Conservation (phyloP, 2,329 filamentous ascomycete genomes). For the Talaromyces sp. region DNA sequence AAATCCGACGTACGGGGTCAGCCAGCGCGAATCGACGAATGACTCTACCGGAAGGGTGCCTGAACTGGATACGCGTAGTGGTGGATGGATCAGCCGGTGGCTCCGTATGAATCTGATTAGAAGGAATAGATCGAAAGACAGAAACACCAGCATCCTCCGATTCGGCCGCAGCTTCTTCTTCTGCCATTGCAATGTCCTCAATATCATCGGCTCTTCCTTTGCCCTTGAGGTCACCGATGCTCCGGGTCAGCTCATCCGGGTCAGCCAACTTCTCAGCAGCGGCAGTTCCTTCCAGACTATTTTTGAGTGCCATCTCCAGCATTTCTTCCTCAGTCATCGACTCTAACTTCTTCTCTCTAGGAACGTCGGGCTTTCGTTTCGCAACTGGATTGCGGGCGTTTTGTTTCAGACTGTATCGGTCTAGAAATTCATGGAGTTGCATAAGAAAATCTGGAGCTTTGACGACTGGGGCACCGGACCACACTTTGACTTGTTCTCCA, state of each 20-base stretch:
- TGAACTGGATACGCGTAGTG: slow-evolving; percentile 87
- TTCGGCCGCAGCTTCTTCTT: slow-evolving; percentile 30
- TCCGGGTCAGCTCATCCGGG: slow-evolving; percentile 81
- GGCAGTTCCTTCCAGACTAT: slow-evolving; percentile 64
- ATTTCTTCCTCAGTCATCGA: slow-evolving; percentile 97
- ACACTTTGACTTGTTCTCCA: slow-evolving; percentile 94
- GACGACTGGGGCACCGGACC: slow-evolving; percentile 79
- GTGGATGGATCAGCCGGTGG: slow-evolving; percentile 64
- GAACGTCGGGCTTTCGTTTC: slow-evolving; percentile 62
- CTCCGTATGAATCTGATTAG: slow-evolving; percentile 68
- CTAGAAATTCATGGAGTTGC: slow-evolving; percentile 92
- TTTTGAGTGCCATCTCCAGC: slow-evolving; percentile 87
- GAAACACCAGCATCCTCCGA: slow-evolving; percentile 32
- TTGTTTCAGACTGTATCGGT: slow-evolving; percentile 83
- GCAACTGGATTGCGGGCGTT: slow-evolving; percentile 92
- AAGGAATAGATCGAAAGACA: slow-evolving; percentile 66
- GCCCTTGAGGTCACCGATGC: slow-evolving; percentile 42
- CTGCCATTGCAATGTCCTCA: slow-evolving; percentile 33
- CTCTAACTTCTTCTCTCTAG: slow-evolving; percentile 65
- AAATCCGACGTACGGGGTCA: slow-evolving; percentile 76
- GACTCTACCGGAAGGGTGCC: slow-evolving; percentile 75
- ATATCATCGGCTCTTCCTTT: slow-evolving; percentile 46
- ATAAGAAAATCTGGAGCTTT: slow-evolving; percentile 75
- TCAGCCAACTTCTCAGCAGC: slow-evolving; percentile 59
- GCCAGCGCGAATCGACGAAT: slow-evolving; percentile 76